Evolutionary conservation across 31 red algal genomes (phyloP).

Genomic region (Asparagopsis taxiformis): DNA sequence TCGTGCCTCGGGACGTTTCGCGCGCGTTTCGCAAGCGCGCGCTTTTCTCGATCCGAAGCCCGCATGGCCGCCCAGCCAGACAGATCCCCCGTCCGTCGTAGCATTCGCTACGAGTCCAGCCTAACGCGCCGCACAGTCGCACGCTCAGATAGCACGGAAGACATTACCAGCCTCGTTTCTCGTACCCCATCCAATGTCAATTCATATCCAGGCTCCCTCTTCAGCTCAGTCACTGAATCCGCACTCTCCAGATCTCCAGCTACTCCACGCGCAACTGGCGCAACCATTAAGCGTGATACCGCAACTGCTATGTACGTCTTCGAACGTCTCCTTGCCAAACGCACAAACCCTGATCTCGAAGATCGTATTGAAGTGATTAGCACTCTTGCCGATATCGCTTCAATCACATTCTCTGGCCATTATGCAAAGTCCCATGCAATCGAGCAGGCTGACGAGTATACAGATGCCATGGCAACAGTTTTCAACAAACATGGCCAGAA

Average conservation of each 20-base stretch:
- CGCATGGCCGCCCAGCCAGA: too few relatives aligned
- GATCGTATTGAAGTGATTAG: conserved; percentile 56
- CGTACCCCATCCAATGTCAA: not conserved
- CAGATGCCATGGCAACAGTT: conserved; percentile 29
- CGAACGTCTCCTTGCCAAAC: conserved; percentile 38
- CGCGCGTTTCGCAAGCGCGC: too few relatives aligned
- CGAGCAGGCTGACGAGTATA: conserved; percentile 42
- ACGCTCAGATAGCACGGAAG: conserved; percentile 26
- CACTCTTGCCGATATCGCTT: conserved; percentile 50
- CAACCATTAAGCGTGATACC: conserved; percentile 41
- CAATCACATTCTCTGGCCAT: conserved; percentile 43
- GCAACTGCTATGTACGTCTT: conserved; percentile 60
- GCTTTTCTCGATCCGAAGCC: too few relatives aligned
- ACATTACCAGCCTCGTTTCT: conserved; percentile 4
- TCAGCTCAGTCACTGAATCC: conserved; percentile 53
- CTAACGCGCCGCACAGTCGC: too few relatives aligned
- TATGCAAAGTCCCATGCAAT: conserved; percentile 55
- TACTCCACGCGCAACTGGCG: not conserved
- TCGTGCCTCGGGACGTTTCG: too few relatives aligned
- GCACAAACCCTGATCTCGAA: conserved; percentile 40
- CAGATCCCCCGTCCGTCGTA: too few relatives aligned
- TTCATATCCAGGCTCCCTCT: conserved; percentile 17
- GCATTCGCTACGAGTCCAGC: too few relatives aligned
- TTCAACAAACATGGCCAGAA: conserved; percentile 36
- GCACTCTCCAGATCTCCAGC: not conserved